Evolutionary conservation across 225 moss, liverwort and hornwort species (phyloP).

Genomic region (Takakia lepidozioides): DNA sequence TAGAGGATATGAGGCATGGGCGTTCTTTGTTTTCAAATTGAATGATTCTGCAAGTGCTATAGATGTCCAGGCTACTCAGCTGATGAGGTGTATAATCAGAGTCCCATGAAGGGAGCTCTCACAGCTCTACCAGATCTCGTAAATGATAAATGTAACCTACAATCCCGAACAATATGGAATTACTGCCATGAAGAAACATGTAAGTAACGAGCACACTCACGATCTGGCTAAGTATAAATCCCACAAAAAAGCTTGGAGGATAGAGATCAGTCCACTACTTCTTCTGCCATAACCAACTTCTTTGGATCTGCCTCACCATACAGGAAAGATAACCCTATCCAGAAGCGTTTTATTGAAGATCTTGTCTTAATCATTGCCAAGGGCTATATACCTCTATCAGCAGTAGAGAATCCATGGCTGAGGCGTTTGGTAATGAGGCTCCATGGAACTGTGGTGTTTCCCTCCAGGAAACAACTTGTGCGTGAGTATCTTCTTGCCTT

Average conservation of each 20-base stretch:
- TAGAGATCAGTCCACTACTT: not conserved
- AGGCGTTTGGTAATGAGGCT: not conserved
- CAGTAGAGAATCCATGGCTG: not conserved
- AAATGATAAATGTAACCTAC: not conserved
- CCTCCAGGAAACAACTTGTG: constrained; percentile 1
- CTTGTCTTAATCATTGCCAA: constrained; percentile 1
- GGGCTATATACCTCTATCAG: not conserved
- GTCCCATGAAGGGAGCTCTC: not conserved
- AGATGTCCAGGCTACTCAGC: not conserved
- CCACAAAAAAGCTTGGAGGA: not conserved
- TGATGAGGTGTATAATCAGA: not conserved
- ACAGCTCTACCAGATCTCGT: not conserved
- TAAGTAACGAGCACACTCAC: not conserved
- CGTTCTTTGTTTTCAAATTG: not conserved
- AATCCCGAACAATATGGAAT: not conserved
- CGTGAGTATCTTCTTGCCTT: not conserved
- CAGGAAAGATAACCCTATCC: not conserved
- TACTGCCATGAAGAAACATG: not conserved
- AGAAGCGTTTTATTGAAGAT: not conserved
- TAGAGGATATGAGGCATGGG: not conserved
- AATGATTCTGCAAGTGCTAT: not conserved
- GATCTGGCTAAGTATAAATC: not conserved
- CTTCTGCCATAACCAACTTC: not conserved
- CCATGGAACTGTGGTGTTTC: not conserved
- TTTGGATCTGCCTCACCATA: not conserved